Percentiles rank a stretch among this genome's conserved stretches.
Evolutionary conservation across 805 yeast genomes (phyloP).

Genomic region (Nakazawaea anatomiae): DNA sequence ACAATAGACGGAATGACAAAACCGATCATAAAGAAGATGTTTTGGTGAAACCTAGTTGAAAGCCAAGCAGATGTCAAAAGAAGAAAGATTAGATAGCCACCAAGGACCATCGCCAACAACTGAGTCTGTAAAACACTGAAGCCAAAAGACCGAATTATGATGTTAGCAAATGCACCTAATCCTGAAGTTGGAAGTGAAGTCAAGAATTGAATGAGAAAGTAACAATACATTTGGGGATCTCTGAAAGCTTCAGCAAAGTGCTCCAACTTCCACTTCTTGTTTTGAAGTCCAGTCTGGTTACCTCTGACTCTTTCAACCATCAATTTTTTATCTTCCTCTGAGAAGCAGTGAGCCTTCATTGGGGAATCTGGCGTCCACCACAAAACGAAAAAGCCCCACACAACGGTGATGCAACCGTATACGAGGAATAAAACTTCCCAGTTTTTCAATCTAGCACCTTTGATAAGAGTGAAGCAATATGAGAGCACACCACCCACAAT

Average conservation of each 20-base stretch:
- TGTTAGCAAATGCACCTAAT: constrained; percentile 15
- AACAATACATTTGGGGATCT: constrained; percentile 20
- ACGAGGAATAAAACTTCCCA: constrained; percentile 30
- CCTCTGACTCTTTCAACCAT: constrained; percentile 24
- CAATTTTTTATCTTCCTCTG: constrained; percentile 29
- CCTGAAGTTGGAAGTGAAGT: constrained; percentile 17
- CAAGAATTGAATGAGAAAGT: constrained; percentile 12
- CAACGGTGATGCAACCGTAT: constrained; percentile 26
- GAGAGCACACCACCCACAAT: constrained; percentile 25
- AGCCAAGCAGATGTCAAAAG: background rate
- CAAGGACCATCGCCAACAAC: constrained; percentile 10
- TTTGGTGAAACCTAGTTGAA: constrained; percentile 9
- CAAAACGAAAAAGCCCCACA: constrained; percentile 24
- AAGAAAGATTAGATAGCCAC: constrained; percentile 7
- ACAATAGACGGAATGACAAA: constrained; percentile 25
- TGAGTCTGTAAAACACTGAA: constrained; percentile 1
- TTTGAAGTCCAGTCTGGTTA: constrained; percentile 30
- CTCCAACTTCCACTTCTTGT: constrained; percentile 19
- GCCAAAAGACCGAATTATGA: constrained; percentile 13
- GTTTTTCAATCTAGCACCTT: constrained; percentile 14
- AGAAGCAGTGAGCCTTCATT: constrained; percentile 26
- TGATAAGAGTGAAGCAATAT: constrained; percentile 24
- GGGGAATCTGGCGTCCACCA: constrained; percentile 28
- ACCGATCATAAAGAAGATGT: constrained; percentile 16
- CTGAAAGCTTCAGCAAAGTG: constrained; percentile 19